phyloP scores from a whole-genome alignment of 352 stramenopile species.

The Phytopythium delawarense region DNA sequence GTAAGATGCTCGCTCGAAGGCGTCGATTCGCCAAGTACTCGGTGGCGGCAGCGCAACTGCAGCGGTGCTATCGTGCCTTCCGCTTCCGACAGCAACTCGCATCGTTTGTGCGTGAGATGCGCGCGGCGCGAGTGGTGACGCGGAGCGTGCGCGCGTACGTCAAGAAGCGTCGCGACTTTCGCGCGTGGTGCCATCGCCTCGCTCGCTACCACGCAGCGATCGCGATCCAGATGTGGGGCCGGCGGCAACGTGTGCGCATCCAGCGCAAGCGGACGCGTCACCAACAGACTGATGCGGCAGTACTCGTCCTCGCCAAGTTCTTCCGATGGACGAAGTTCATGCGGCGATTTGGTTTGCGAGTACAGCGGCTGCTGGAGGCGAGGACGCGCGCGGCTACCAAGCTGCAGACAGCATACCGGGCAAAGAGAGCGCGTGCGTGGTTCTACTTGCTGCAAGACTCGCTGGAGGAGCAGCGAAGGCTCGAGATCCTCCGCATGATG shows the following conservation, averaged over 20 bases:
- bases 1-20: slow-evolving; percentile 33
- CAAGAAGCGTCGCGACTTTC: slow-evolving; percentile 25
- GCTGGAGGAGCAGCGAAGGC: slow-evolving; percentile 50
- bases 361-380: slow-evolving; percentile 22
- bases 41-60: slow-evolving; percentile 22
- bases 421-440: slow-evolving; percentile 41
- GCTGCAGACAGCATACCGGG: slow-evolving; percentile 59
- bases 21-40: slow-evolving; percentile 34
- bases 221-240: slow-evolving; percentile 33
- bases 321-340: slow-evolving; percentile 41
- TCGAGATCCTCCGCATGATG: slow-evolving; percentile 49
- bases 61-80: slow-evolving; percentile 36
- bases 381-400: slow-evolving; percentile 30
- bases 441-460: slow-evolving; percentile 64
- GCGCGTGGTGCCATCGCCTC: slow-evolving; percentile 35
- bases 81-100: slow-evolving; percentile 30
- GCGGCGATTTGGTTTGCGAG: slow-evolving; percentile 26
- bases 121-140: slow-evolving; percentile 36
- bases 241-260: slow-evolving; percentile 15
- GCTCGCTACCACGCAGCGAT: slow-evolving; percentile 53
- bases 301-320: slow-evolving; percentile 21
- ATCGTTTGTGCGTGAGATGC: slow-evolving; percentile 20
- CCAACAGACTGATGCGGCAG: neutral
- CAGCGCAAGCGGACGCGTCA: neutral
- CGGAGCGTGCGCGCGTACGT: slow-evolving; percentile 30